Evolutionary conservation across 2,329 filamentous ascomycete species (phyloP), one percentile per base, ranked within the genome.

Genomic region (Hortaea sp.): DNA sequence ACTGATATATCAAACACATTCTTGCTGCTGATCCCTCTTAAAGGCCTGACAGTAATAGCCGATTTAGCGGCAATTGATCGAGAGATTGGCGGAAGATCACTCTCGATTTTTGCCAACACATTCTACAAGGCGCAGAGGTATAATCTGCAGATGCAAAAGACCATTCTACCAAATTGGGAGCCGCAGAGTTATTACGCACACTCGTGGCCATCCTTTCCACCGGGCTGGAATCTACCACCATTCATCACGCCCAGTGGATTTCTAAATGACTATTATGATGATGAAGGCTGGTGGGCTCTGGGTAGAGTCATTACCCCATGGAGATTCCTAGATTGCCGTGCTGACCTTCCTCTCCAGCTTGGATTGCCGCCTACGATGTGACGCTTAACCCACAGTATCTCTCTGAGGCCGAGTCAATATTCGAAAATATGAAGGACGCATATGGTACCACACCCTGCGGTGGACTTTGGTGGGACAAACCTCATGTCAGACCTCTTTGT

Each of bases 361-460:
- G 73, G 73, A 69, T 77, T 52, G 68, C 66, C 2, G 73, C 70
- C n/a, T 77, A 76, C 59, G 75, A 78, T 52, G 58, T 75, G 4
- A 76, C 73, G 0, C 55, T 61, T 1, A 62, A 73, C 20, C 45
- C 47, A 0, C 49, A 65, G 3, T 77, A 77, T 47, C 65, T 78
- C 7, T 53, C 63, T 5, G 62, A 71, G 9, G 74, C 74, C 0
- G 62, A 69, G 41, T 66, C 63, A 0, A 73, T 77, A n/a, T 77
- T 77, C 49, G 55, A 64, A 4, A 66, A 68, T 32, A 66, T 77
- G 52, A 63, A 60, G 3, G 62, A 64, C 1, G 63, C 65, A 2
- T 74, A 69, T 58, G 65, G 63, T 29, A 67, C 67, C 1, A 64
- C 63, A 2, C 71, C 68, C 20, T 67, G 66, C 39, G 69, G 71